A percentile compares a stretch with the other conserved stretches of the same genome.
Evolutionary conservation across 2,329 filamentous ascomycete genomes (phyloP).

Genomic region (Metarhizium humberi): DNA sequence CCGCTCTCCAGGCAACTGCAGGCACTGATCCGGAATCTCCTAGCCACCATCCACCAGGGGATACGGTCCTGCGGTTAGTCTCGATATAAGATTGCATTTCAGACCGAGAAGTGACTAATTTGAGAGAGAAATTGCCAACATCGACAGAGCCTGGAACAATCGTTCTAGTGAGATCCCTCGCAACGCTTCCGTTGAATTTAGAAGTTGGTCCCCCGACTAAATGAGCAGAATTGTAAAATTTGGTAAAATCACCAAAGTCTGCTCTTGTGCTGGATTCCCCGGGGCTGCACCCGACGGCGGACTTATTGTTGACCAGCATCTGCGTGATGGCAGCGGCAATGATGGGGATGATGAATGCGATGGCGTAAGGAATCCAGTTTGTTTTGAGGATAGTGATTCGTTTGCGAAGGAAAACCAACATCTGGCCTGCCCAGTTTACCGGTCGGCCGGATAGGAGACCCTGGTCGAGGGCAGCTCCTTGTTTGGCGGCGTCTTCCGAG

Average conservation of each 20-base stretch:
- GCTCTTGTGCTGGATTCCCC: constrained; percentile 17
- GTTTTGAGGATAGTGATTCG: constrained; percentile 66
- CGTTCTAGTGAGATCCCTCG: constrained; percentile 8
- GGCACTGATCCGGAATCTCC: constrained; percentile 46
- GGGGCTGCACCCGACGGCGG: constrained; percentile 35
- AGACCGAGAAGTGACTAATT: constrained; percentile 37
- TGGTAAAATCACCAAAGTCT: constrained; percentile 8
- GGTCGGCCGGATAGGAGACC: constrained; percentile 22
- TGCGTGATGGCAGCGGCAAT: constrained; percentile 71
- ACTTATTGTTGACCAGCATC: constrained; percentile 52
- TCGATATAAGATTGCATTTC: constrained; percentile 59
- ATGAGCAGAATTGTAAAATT: constrained; percentile 11
- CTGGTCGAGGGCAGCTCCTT: constrained; percentile 11
- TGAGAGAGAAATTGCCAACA: constrained; percentile 9
- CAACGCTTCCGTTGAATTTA: constrained; percentile 5
- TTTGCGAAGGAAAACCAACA: constrained; percentile 64
- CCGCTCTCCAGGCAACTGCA: constrained; percentile 59
- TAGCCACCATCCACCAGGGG: constrained; percentile 70
- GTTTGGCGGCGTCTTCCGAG: constrained; percentile 13
- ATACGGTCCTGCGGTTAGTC: constrained; percentile 54
- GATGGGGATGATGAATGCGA: constrained; percentile 69
- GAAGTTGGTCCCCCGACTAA: constrained; percentile 16
- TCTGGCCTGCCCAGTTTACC: constrained; percentile 52
- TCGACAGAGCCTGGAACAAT: constrained; percentile 6
- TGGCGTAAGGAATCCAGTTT: constrained; percentile 68